Evolutionary conservation across 352 stramenopile species (phyloP).

Genomic region (Aphanomyces astaci): DNA sequence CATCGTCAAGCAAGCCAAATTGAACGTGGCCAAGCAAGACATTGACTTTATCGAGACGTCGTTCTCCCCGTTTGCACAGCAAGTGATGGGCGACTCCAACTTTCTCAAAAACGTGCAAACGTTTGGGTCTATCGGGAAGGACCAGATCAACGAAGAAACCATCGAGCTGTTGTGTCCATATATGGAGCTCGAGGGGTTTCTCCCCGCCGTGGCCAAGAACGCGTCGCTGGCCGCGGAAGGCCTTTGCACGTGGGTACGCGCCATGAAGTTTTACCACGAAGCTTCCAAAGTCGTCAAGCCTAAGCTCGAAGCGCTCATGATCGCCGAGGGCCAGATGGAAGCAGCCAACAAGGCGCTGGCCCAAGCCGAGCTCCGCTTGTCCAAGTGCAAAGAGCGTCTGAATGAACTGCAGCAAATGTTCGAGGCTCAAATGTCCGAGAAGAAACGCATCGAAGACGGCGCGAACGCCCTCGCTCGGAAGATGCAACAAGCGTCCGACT

Average conservation of each 20-base stretch:
- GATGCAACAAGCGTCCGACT: conserved; percentile 95
- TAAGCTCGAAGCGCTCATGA: conserved; percentile 95
- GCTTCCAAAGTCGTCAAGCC: conserved; percentile 98
- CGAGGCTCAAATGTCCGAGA: conserved; percentile 95
- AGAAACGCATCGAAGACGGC: conserved; percentile 95
- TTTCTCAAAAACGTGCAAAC: conserved; percentile 96
- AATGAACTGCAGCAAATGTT: conserved; percentile 94
- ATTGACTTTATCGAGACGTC: conserved; percentile 96
- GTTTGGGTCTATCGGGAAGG: conserved; percentile 93
- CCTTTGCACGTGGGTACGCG: conserved; percentile 95
- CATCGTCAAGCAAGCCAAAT: conserved; percentile 87
- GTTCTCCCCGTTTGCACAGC: conserved; percentile 92
- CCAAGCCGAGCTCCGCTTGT: conserved; percentile 87
- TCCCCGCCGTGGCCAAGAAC: conserved; percentile 93
- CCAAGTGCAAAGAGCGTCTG: conserved; percentile 92
- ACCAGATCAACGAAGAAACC: conserved; percentile 98
- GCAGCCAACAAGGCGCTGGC: conserved; percentile 93
- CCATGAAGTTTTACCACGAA: conserved; percentile 99
- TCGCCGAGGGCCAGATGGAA: conserved; percentile 96
- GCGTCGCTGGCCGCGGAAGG: conserved; percentile 93
- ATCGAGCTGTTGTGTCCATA: conserved; percentile 97
- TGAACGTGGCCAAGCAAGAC: conserved; percentile 95
- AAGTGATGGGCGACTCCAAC: conserved; percentile 94
- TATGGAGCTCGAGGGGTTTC: conserved; percentile 95
- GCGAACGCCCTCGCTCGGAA: conserved; percentile 92